These are phyloP conservation scores for Golubevia sp. DNA, from an alignment of 1,284 basidiomycete genomes.

Conservation along the genomic window DNA sequence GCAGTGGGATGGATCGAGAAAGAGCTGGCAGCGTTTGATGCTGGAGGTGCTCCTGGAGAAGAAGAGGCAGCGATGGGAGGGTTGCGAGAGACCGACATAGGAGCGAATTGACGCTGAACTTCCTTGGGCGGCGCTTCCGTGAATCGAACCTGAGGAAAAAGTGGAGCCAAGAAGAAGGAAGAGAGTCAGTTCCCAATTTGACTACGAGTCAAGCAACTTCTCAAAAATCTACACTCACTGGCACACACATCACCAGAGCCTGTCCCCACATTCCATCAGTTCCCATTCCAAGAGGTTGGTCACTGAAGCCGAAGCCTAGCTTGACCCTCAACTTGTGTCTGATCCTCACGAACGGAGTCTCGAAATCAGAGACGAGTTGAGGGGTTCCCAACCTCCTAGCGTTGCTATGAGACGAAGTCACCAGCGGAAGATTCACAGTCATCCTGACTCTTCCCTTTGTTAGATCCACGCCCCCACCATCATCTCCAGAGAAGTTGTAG, in stretches of 20 bases:
- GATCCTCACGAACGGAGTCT: conserved; percentile 50
- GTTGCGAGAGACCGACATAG: conserved; percentile 11
- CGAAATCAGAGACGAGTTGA: conserved; percentile 54
- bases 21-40: neutral
- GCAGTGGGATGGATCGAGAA: neutral
- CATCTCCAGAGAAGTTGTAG: conserved; percentile 50
- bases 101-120: conserved; percentile 50
- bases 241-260: conserved; percentile 56
- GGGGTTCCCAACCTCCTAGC: conserved; percentile 27
- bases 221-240: conserved; percentile 34
- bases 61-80: neutral
- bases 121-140: conserved; percentile 54
- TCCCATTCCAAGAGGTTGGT: conserved; percentile 21
- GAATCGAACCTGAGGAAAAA: conserved; percentile 27
- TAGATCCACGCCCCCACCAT: conserved; percentile 49
- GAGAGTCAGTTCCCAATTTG: no score
- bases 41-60: neutral
- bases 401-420: conserved; percentile 19
- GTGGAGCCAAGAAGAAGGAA: neutral
- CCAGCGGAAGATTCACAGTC: conserved; percentile 56
- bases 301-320: conserved; percentile 48
- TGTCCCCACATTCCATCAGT: conserved; percentile 44
- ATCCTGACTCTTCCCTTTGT: conserved; percentile 47
- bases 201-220: no score
- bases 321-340: conserved; percentile 61